phyloP scores from a whole-genome alignment of 2,329 filamentous ascomycete genomes.

The Botrytis galanthina region DNA sequence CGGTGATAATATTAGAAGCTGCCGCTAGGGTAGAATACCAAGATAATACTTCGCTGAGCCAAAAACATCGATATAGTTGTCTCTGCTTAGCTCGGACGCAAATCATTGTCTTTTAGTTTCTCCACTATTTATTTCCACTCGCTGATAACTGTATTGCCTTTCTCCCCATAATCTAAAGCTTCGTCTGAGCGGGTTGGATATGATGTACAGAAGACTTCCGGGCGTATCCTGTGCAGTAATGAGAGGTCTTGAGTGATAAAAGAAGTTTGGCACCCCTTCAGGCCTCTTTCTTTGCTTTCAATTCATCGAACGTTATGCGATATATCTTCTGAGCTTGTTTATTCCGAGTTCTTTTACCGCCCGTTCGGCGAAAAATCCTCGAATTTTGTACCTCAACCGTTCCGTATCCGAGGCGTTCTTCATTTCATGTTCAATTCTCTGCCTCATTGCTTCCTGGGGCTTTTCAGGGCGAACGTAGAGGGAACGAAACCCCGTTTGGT shows the following conservation, averaged over 20 bases:
- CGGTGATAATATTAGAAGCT: not conserved
- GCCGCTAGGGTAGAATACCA: not conserved
- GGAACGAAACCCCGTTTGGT: not conserved
- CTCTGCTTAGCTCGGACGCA: not conserved
- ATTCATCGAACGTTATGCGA: not conserved
- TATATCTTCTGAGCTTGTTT: not conserved
- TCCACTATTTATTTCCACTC: not conserved
- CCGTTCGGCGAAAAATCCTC: not conserved
- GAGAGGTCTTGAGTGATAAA: not conserved
- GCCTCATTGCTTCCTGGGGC: not conserved
- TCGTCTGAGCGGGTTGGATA: not conserved
- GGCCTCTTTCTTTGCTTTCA: not conserved
- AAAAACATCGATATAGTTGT: not conserved
- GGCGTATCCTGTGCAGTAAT: not conserved
- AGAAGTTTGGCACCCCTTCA: not conserved
- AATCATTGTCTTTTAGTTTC: not conserved
- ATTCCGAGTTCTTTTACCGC: not conserved
- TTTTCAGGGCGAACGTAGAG: not conserved
- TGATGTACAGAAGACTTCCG: not conserved
- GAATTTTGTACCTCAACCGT: not conserved
- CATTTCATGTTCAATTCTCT: not conserved
- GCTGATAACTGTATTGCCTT: not conserved
- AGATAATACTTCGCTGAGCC: not conserved
- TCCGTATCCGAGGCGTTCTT: not conserved
- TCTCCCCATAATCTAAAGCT: fast-evolving